Percentiles rank a stretch among this genome's conserved stretches.
These are phyloP conservation scores for Terana coerulea DNA, from an alignment of 768 basidiomycete genomes.

Conservation along the genomic window DNA sequence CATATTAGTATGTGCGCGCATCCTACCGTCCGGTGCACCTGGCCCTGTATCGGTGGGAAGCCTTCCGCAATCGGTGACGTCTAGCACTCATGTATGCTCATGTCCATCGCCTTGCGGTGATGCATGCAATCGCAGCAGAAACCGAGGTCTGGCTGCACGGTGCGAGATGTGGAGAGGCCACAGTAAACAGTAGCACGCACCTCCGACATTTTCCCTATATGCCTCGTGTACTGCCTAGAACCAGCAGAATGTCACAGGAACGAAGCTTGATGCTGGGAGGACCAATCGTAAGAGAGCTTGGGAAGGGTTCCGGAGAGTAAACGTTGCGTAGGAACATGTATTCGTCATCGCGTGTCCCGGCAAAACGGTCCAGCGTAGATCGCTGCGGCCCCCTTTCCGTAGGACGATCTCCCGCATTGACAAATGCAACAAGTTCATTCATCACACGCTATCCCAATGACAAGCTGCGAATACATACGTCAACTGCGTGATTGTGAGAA, in stretches of 20 bases:
- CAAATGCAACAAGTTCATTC: background rate
- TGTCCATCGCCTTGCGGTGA: slow-evolving; percentile 11
- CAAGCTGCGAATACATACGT: too few relatives aligned
- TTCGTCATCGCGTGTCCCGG: slow-evolving; percentile 2
- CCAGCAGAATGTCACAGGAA: background rate
- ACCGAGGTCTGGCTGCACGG: background rate
- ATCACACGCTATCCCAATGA: slow-evolving; percentile 3
- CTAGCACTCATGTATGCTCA: too few relatives aligned
- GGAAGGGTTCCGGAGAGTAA: background rate
- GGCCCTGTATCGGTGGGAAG: slow-evolving; percentile 1
- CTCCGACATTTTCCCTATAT: slow-evolving; percentile 3
- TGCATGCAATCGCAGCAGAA: background rate
- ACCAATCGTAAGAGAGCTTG: too few relatives aligned
- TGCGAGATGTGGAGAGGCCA: background rate
- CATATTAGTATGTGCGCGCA: slow-evolving; percentile 2
- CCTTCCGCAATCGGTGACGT: slow-evolving; percentile 5
- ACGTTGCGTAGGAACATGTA: slow-evolving; percentile 1
- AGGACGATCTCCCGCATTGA: background rate
- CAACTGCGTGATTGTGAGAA: too few relatives aligned
- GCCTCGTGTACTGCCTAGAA: slow-evolving; percentile 5
- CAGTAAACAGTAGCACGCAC: background rate
- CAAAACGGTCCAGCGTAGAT: background rate
- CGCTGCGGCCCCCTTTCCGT: background rate
- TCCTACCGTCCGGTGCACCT: background rate
- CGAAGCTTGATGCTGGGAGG: background rate